Evolutionary conservation across 163 green algal genomes (phyloP), one percentile per base, ranked within the genome.

Genomic region (Chlorella variabilis): DNA sequence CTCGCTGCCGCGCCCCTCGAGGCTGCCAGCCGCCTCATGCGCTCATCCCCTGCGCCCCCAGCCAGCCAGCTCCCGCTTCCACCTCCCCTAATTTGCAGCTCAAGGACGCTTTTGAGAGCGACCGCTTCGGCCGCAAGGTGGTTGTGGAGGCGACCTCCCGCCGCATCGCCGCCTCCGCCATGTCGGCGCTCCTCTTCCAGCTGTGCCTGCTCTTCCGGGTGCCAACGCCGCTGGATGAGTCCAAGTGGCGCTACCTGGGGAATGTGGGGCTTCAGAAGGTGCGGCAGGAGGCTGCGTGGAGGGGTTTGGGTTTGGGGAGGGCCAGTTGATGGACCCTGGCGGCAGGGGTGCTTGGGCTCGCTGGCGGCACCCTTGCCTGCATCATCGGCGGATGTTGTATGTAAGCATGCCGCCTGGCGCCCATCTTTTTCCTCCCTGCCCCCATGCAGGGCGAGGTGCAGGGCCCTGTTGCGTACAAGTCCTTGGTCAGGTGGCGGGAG

Each of bases 111-210:
- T 78, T 89, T 25, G 66, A 75, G 11, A 67, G 7, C 48, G 82
- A 76, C 49, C 68, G 79, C 5, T 45, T 73, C 11, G 84, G 84
- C 7, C 73, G 84, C 15, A 80, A 81, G 78, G 70, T 89, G 25
- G 33, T 73, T 45, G 75, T 86, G 41, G 7, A 59, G 4, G 84
- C 75, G 0, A 8, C 67, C 2, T 73, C 49, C 3, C 58, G 80
- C 38, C 25, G 25, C 20, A 48, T 83, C 13, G 84, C 84, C 18
- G 80, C 54, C 65, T 31, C 25, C 4, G 66, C 66, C 70, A 77
- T 89, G 20, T 42, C 45, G 8, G 49, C 77, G 3, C 23, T 84
- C n/a, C 62, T 88, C 25, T 86, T 86, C 45, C 77, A 84, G 62
- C 58, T 87, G 25, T 59, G 45, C 36, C 27, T 74, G 29, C 20